Evolutionary conservation across 352 stramenopile genomes (phyloP).

Genomic region (Pythium grandisporangium): DNA sequence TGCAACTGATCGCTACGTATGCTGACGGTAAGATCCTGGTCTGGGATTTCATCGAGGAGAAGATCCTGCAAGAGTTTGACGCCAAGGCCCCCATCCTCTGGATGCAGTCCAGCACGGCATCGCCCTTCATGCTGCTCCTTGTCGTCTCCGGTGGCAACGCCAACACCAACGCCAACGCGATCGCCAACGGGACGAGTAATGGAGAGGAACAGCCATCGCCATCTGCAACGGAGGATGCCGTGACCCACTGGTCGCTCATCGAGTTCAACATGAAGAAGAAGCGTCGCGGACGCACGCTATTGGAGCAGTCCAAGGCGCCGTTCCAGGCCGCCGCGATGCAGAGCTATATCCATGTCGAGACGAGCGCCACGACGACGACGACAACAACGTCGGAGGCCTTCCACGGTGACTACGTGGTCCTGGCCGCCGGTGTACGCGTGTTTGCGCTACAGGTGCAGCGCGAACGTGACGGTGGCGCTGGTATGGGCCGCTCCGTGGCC

Average conservation of each 20-base stretch:
- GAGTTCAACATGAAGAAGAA: slow-evolving; percentile 76
- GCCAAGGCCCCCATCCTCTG: slow-evolving; percentile 40
- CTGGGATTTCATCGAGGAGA: slow-evolving; percentile 76
- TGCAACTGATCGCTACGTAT: slow-evolving; percentile 64
- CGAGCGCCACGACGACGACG: not conserved
- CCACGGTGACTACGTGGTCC: slow-evolving; percentile 40
- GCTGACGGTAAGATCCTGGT: slow-evolving; percentile 51
- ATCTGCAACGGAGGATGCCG: not conserved
- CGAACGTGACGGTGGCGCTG: slow-evolving; percentile 17
- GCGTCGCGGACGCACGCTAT: slow-evolving; percentile 24
- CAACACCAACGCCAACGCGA: not conserved
- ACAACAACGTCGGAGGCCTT: slow-evolving; percentile 7
- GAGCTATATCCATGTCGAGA: slow-evolving; percentile 36
- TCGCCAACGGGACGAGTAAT: too few relatives aligned
- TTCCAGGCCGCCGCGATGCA: slow-evolving; percentile 47
- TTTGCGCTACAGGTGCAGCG: slow-evolving; percentile 32
- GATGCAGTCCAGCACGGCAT: slow-evolving; percentile 50
- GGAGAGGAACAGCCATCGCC: slow-evolving; percentile 1
- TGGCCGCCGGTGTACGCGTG: slow-evolving; percentile 21
- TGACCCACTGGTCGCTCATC: slow-evolving; percentile 43
- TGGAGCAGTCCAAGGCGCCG: slow-evolving; percentile 30
- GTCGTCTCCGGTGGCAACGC: slow-evolving; percentile 21
- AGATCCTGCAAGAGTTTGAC: slow-evolving; percentile 42
- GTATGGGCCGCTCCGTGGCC: slow-evolving; percentile 16
- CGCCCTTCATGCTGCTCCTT: slow-evolving; percentile 52